Conservation (phyloP, 306 rosid species). For the Gillenia trifoliata region DNA sequence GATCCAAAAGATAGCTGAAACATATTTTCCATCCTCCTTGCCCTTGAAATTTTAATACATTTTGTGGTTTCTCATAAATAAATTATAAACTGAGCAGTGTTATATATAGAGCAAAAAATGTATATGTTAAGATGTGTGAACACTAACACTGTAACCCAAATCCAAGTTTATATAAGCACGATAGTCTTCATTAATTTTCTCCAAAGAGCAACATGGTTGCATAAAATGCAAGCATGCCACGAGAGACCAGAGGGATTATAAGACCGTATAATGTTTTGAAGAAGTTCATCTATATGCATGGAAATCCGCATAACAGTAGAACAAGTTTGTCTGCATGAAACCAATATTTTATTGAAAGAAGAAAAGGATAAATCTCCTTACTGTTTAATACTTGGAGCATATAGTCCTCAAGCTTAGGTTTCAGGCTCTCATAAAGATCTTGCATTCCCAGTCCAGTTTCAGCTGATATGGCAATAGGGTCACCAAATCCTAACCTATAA, state of each 20-base stretch:
- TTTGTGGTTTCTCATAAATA: neutral
- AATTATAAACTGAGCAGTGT: neutral
- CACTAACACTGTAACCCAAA: neutral
- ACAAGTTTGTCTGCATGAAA: neutral
- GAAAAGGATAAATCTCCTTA: constrained; percentile 16
- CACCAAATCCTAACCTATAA: constrained; percentile 82
- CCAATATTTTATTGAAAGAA: neutral
- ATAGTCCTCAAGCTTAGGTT: constrained; percentile 69
- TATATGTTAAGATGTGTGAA: neutral
- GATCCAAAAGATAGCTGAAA: too few species aligned
- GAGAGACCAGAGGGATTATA: neutral
- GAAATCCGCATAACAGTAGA: neutral
- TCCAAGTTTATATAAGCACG: neutral
- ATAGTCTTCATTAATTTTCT: neutral
- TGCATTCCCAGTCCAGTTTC: constrained; percentile 94
- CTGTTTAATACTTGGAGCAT: constrained; percentile 49
- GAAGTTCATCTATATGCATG: neutral
- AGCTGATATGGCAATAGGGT: constrained; percentile 88
- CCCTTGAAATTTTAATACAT: neutral
- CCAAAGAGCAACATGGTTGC: neutral
- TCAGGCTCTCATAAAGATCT: constrained; percentile 58
- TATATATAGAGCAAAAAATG: neutral
- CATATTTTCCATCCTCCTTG: neutral
- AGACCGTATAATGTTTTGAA: constrained; percentile 1
- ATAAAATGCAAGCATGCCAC: neutral